Evolutionary conservation across 2,329 filamentous ascomycete genomes (phyloP).

Genomic region (Cytospora leucostoma): DNA sequence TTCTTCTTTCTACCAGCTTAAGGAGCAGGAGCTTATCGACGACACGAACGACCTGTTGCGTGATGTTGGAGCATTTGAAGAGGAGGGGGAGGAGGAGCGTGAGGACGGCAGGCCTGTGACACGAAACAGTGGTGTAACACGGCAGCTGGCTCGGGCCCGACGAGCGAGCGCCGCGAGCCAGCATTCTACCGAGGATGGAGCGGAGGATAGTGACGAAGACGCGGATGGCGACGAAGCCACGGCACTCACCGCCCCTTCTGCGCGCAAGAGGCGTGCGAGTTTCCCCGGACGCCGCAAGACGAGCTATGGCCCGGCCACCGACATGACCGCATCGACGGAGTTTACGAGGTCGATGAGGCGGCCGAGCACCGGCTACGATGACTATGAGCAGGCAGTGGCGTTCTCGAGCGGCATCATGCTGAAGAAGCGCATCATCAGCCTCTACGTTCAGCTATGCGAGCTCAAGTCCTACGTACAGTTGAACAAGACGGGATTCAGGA

Average conservation of each 20-base stretch:
- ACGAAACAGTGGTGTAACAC: slow-evolving; percentile 35
- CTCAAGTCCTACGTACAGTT: slow-evolving; percentile 94
- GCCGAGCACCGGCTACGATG: slow-evolving; percentile 70
- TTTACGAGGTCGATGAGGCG: slow-evolving; percentile 58
- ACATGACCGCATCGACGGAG: slow-evolving; percentile 65
- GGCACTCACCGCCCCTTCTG: slow-evolving; percentile 55
- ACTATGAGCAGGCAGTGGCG: slow-evolving; percentile 73
- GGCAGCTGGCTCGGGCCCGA: slow-evolving; percentile 32
- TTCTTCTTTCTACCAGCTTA: slow-evolving; percentile 83
- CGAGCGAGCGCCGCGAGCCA: slow-evolving; percentile 45
- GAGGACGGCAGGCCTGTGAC: slow-evolving; percentile 33
- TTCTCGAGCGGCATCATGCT: slow-evolving; percentile 75
- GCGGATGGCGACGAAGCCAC: slow-evolving; percentile 61
- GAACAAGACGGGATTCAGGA: slow-evolving; percentile 94
- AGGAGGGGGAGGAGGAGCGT: slow-evolving; percentile 50
- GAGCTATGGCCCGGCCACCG: slow-evolving; percentile 43
- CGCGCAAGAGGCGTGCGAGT: slow-evolving; percentile 45
- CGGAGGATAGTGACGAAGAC: slow-evolving; percentile 64
- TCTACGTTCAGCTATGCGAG: slow-evolving; percentile 92
- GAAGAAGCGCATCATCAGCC: slow-evolving; percentile 84
- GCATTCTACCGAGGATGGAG: slow-evolving; percentile 57
- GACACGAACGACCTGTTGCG: slow-evolving; percentile 76
- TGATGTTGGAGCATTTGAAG: slow-evolving; percentile 71
- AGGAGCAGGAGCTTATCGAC: slow-evolving; percentile 83
- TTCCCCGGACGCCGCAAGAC: slow-evolving; percentile 42